Conservation (phyloP, 257 asterid species). For the Solanum commersonii region DNA sequence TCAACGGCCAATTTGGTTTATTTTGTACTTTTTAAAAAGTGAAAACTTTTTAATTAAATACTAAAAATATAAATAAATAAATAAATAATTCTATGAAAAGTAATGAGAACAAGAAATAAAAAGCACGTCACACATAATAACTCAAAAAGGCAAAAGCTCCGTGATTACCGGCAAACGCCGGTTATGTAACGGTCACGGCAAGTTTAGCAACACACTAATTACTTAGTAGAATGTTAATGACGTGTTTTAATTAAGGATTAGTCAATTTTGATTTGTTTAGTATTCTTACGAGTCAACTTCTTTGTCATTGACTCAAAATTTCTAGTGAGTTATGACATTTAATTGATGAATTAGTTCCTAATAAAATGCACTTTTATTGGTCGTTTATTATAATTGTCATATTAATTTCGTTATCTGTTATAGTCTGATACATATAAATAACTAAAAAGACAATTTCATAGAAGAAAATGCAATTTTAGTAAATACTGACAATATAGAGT, state of each 20-base stretch:
- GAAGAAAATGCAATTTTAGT: not conserved
- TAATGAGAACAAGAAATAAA: constrained; percentile 4
- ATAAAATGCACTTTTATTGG: not conserved
- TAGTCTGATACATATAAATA: no score
- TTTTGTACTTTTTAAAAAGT: not conserved
- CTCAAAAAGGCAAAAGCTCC: constrained; percentile 34
- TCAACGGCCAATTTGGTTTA: not conserved
- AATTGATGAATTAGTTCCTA: not conserved
- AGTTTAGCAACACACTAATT: not conserved
- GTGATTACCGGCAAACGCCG: constrained; percentile 45
- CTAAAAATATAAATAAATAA: not conserved
- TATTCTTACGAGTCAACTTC: not conserved
- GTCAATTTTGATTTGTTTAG: not conserved
- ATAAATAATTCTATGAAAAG: not conserved
- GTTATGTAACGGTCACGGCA: constrained; percentile 45
- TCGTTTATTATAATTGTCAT: not conserved
- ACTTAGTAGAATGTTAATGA: not conserved
- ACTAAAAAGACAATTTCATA: no score
- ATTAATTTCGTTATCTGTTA: no score
- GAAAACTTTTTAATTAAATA: not conserved
- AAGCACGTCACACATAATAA: constrained; percentile 22
- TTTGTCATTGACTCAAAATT: not conserved
- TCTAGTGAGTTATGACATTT: not conserved
- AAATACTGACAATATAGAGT: not conserved
- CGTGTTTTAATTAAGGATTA: not conserved